A percentile compares a stretch with the other conserved stretches of the same genome.
Conservation (phyloP, 192 early-diverging fungal genomes). For the Linnemannia zychae region DNA sequence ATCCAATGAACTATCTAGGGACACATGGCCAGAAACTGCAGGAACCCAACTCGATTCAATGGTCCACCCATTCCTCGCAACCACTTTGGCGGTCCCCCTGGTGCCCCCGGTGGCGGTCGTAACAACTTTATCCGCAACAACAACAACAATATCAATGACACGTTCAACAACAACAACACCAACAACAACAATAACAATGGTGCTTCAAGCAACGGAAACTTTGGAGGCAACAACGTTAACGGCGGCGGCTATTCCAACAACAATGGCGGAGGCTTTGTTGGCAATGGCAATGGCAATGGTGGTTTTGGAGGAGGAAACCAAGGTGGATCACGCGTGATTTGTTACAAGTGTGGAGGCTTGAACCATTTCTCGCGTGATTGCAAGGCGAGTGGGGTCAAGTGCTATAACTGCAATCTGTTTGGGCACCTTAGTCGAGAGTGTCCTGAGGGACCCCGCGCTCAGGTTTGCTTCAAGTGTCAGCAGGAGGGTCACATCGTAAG, state of each 20-base stretch:
- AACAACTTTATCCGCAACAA: not conserved
- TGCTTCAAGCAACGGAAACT: not conserved
- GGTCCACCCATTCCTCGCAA: conserved; percentile 24
- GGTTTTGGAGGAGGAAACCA: not conserved
- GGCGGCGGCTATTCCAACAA: not conserved
- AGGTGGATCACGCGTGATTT: conserved; percentile 45
- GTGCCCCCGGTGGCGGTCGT: not conserved
- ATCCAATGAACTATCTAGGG: conserved; percentile 46
- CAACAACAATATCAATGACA: not conserved
- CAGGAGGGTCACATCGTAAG: conserved; percentile 68
- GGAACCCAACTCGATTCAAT: conserved; percentile 40
- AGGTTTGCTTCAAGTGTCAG: conserved; percentile 67
- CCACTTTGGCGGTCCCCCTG: not conserved
- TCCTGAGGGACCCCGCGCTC: conserved; percentile 37
- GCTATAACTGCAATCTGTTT: conserved; percentile 67
- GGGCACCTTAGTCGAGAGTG: conserved; percentile 55
- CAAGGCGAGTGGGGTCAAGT: conserved; percentile 65
- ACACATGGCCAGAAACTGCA: conserved; percentile 66
- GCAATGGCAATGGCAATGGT: conserved; percentile 1
- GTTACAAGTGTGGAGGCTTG: conserved; percentile 66
- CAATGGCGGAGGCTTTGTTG: not conserved
- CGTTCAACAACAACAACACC: not conserved
- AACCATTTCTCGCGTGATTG: conserved; percentile 71
- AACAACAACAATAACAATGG: not conserved
- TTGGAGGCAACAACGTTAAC: conserved; percentile 11